phyloP scores from a whole-genome alignment of 345 rosid species.

The Trapa incisa region DNA sequence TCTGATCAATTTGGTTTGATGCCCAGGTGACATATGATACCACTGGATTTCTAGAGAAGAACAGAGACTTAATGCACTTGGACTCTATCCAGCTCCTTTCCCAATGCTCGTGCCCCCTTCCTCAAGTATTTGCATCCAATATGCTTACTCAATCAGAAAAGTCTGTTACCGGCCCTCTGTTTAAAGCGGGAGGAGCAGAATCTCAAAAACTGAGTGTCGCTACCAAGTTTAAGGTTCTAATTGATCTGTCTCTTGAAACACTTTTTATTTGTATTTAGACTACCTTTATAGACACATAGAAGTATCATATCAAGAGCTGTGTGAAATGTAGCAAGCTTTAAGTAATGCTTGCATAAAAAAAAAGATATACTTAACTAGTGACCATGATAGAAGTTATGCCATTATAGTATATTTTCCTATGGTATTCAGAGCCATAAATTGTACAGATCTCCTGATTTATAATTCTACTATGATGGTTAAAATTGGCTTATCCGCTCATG shows the following conservation, averaged over 20 bases:
- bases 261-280: not conserved
- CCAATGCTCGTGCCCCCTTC: constrained; percentile 78
- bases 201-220: constrained; percentile 89
- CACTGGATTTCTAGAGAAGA: constrained; percentile 89
- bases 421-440: not conserved
- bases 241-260: constrained; percentile 1
- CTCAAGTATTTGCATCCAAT: constrained; percentile 77
- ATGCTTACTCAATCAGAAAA: constrained; percentile 76
- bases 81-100: constrained; percentile 91
- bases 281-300: not conserved
- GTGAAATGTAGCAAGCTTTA: not conserved
- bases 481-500: not conserved
- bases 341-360: not conserved
- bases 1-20: constrained; percentile 16
- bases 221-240: constrained; percentile 81
- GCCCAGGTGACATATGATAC: constrained; percentile 85
- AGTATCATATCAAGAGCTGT: too few relatives aligned
- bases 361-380: not conserved
- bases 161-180: constrained; percentile 63
- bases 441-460: not conserved
- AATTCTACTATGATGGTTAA: not conserved
- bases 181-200: constrained; percentile 95
- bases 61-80: constrained; percentile 83
- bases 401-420: not conserved
- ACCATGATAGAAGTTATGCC: not conserved